Evolutionary conservation across 2,329 filamentous ascomycete genomes (phyloP), one percentile per base, ranked within the genome.

Genomic region (Sclerotinia sclerotiorum): DNA sequence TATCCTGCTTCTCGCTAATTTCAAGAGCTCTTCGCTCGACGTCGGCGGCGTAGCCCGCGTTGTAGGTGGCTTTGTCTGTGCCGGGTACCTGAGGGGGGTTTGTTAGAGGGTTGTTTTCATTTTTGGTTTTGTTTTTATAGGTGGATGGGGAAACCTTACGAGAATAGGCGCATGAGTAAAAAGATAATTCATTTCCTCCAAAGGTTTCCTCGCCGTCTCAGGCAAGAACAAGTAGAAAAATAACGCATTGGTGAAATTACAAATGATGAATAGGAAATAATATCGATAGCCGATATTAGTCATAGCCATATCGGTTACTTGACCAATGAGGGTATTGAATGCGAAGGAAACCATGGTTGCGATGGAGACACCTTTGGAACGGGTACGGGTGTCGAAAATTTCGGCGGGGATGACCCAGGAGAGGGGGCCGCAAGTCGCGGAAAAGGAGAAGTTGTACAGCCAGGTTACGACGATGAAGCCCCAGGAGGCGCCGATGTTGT

Each of bases 361-460:
- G 70, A 93, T 87, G 1, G 88, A 89, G 1, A 93, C 90, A 73
- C 90, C 90, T 80, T 92, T 92, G 65, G 87, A 84, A 51, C 91
- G 85, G 0, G 90, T 93, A 70, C 88, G 86, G 2, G 89, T 93
- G 78, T 93, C 90, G 79, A 93, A 93, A 52, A 92, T 89, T 76
- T 92, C 90, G 62, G 90, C 17, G 73, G 72, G 70, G 17, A 73
- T 70, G n/a, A 72, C 68, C 72, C 79, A 84, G 27, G 84, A 83
- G 1, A 93, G 79, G 0, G 90, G 90, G 29, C 90, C 90, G 69
- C 88, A 91, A 2, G 89, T 90, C 46, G 84, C 84, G 4, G 84
- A 89, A 82, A 92, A 93, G 55, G 84, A 88, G 80, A 93, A 90
- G 79, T 94, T 93, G 83, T 92, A 94, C 1, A 91, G 77, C 91